phyloP scores from a whole-genome alignment of 352 stramenopile species.

The Phytophthora crassamura region DNA sequence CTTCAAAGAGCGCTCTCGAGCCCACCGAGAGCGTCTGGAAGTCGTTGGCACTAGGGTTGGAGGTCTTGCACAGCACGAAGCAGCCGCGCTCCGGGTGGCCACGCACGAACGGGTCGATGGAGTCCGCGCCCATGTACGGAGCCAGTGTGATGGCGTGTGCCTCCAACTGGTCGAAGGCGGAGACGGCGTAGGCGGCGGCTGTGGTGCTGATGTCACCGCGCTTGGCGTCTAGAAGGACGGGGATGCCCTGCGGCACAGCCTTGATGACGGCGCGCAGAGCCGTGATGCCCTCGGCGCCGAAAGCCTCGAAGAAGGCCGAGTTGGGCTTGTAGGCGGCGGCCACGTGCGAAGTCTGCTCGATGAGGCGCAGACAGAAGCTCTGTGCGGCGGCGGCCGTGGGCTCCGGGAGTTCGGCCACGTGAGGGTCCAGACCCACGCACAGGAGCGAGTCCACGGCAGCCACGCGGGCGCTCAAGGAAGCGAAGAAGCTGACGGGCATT shows the following conservation, averaged over 20 bases:
- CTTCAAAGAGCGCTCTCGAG: constrained; percentile 79
- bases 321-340: constrained; percentile 99
- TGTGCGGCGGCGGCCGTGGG: constrained; percentile 91
- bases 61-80: constrained; percentile 99
- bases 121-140: constrained; percentile 99
- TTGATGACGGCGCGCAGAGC: constrained; percentile 93
- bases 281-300: constrained; percentile 85
- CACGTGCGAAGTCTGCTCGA: constrained; percentile 94
- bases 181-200: constrained; percentile 95
- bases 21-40: constrained; percentile 90
- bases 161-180: constrained; percentile 93
- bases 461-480: constrained; percentile 85
- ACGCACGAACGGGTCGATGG: constrained; percentile 96
- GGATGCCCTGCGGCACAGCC: constrained; percentile 91
- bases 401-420: constrained; percentile 83
- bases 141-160: constrained; percentile 97
- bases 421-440: constrained; percentile 98
- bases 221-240: constrained; percentile 98
- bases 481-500: constrained; percentile 84
- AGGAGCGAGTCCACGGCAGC: constrained; percentile 95
- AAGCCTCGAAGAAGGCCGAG: constrained; percentile 98
- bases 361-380: constrained; percentile 95
- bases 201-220: constrained; percentile 99
- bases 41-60: constrained; percentile 97
- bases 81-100: constrained; percentile 85